Base-by-base conservation (phyloP, 78 protist species). In the Neovahlkampfia damariscottae region DNA sequence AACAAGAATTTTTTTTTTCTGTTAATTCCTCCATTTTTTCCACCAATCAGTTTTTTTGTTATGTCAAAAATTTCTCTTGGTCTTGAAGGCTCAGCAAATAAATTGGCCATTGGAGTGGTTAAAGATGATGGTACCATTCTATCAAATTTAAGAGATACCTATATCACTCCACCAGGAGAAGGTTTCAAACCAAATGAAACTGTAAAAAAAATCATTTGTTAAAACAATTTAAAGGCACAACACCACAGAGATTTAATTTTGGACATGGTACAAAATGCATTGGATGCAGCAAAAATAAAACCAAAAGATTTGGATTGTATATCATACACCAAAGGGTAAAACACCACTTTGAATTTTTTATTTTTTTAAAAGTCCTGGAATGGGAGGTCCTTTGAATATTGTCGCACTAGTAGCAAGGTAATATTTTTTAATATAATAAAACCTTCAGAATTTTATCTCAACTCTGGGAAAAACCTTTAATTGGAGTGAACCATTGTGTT, bases 31-130 rank as follows among this genome's bases (percentile, higher is more conserved):
- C n/a, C n/a, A n/a, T n/a, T n/a, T n/a, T n/a, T n/a, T n/a, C n/a
- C n/a, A n/a, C n/a, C n/a, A n/a, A n/a, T n/a, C n/a, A n/a, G n/a
- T n/a, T n/a, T n/a, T n/a, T n/a, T n/a, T n/a, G n/a, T n/a, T n/a
- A n/a, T n/a, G n/a, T n/a, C n/a, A n/a, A 50, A 50, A 19, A 71
- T 90, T 4, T 92, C 88, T 2, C 37, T 96, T 40, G 99, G 99
- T 34, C 41, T 97, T 32, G 99, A 97, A 81, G 99, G 99, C 35
- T 83, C 92, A 73, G 99, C 99, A 67, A 97, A 97, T 83, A 97
- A 97, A 79, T 39, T 76, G 6, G 98, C 97, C 30, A 92, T 97
- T n/a, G 99, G 99, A 19, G 86, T 96, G 34, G 95, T 96, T 8
- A 67, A 40, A 5, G 93, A 84, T 28, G 95, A 92, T 58, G 99